Percentiles rank a stretch among this genome's conserved stretches.
Evolutionary conservation across 306 rosid genomes (phyloP).

Genomic region (Styphnolobium japonicum): DNA sequence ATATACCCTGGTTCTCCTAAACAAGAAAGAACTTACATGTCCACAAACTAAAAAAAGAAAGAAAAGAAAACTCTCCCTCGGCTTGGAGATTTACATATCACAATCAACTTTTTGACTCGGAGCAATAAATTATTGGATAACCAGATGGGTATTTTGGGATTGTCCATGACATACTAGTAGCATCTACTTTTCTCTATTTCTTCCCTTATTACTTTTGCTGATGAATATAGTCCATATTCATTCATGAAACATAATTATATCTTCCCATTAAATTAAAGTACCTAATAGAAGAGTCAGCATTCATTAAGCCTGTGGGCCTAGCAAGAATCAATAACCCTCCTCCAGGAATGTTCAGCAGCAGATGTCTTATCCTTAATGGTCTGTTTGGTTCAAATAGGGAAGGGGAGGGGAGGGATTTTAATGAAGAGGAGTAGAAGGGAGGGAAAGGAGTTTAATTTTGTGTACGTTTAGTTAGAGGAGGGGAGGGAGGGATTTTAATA

Average conservation of each 20-base stretch:
- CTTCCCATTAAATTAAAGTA: slow-evolving; percentile 10
- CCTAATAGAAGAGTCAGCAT: not conserved
- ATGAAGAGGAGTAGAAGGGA: too few species aligned
- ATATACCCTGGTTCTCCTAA: not conserved
- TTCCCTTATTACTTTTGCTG: not conserved
- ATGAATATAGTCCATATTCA: slow-evolving; percentile 29
- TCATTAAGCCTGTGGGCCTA: not conserved
- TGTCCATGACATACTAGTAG: not conserved
- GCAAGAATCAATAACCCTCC: not conserved
- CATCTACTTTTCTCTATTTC: slow-evolving; percentile 26
- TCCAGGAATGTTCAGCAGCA: not conserved
- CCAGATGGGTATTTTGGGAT: not conserved
- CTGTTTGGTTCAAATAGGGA: too few species aligned
- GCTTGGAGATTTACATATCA: not conserved
- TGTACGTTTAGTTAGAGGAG: too few species aligned
- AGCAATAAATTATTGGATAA: not conserved
- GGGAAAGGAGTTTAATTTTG: too few species aligned
- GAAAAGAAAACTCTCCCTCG: not conserved
- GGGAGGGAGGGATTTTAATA: too few species aligned
- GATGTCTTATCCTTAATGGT: slow-evolving; percentile 19
- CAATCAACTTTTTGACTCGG: not conserved
- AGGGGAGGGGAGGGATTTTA: too few species aligned
- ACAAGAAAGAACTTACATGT: not conserved
- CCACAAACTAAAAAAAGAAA: not conserved
- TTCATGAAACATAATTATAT: not conserved